These are phyloP conservation scores for Forsythia suspensa DNA, from an alignment of 257 asterid species.

Conservation along the genomic window DNA sequence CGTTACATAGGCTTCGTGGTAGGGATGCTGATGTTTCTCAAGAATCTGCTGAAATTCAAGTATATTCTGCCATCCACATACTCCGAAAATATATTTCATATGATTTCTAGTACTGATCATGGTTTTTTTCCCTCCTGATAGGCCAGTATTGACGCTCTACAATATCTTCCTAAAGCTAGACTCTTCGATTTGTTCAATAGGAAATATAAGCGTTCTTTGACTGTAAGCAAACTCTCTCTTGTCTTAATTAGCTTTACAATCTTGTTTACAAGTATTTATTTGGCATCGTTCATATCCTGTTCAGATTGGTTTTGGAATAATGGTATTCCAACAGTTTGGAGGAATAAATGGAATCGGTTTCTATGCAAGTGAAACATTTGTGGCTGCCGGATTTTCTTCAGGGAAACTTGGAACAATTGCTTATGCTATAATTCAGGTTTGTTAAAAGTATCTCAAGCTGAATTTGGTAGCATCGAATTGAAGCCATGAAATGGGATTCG, in stretches of 20 bases:
- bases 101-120: background rate
- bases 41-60: constrained; percentile 81
- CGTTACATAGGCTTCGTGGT: constrained; percentile 69
- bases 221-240: constrained; percentile 40
- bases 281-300: background rate
- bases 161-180: constrained; percentile 54
- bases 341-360: constrained; percentile 82
- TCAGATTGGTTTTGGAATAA: constrained; percentile 78
- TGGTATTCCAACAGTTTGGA: constrained; percentile 75
- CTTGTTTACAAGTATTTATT: background rate
- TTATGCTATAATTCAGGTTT: constrained; percentile 75
- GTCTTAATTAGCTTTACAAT: background rate
- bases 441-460: background rate
- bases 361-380: constrained; percentile 77
- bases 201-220: constrained; percentile 63
- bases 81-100: too few relatives aligned
- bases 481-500: too few relatives aligned
- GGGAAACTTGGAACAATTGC: constrained; percentile 67
- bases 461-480: background rate
- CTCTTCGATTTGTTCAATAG: constrained; percentile 50
- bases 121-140: constrained; percentile 18
- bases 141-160: constrained; percentile 49
- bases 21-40: constrained; percentile 50
- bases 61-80: constrained; percentile 14
- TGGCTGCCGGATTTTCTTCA: constrained; percentile 66